Base-by-base conservation (phyloP, 2,329 filamentous ascomycete genomes). In the Sclerotinia trifoliorum region DNA sequence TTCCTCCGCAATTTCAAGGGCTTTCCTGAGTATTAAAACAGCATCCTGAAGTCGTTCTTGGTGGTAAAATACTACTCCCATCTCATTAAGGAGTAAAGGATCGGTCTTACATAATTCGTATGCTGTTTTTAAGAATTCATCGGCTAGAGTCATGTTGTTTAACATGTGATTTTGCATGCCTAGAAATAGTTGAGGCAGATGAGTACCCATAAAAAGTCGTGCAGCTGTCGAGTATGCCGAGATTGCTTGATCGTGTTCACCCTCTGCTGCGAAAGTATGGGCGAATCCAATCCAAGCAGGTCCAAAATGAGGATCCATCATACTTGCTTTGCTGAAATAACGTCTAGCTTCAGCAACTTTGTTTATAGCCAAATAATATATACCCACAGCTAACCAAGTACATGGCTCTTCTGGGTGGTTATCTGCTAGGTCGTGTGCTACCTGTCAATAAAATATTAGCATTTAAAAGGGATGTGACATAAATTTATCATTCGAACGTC, bases 261-360 rank as follows among this genome's bases (percentile, higher is more conserved):
- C 95, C 78, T 99, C 95, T 15, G 93, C 94, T 1, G 95, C 95
- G 78, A 99, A 99, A 0, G 95, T 99, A 78, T 99, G 96, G 1
- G 95, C 95, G 77, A 99, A 99, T 1, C 96, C 95, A 72, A 99
- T 98, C 95, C 95, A 99, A 3, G 95, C 95, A 1, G 95, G 92
- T 0, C 94, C 94, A 75, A 97, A 99, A 80, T 98, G 94, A 8
- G 94, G 92, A 77, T 99, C 94, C 89, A 99, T 94, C 83, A 98
- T 91, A 72, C 92, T 96, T 5, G 96, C 92, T 80, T 99, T 99
- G 76, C 92, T 96, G 79, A 99, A 99, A 82, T 95, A 99, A 51
- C 94, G 88, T 15, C 95, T 88, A 13, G 96, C 94, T 80, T 99
- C 95, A 4, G 95, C 91, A 68, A 99, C 93, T 75, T 93, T 94